phyloP scores from a whole-genome alignment of 345 rosid genomes.

The Citrus hindsii region DNA sequence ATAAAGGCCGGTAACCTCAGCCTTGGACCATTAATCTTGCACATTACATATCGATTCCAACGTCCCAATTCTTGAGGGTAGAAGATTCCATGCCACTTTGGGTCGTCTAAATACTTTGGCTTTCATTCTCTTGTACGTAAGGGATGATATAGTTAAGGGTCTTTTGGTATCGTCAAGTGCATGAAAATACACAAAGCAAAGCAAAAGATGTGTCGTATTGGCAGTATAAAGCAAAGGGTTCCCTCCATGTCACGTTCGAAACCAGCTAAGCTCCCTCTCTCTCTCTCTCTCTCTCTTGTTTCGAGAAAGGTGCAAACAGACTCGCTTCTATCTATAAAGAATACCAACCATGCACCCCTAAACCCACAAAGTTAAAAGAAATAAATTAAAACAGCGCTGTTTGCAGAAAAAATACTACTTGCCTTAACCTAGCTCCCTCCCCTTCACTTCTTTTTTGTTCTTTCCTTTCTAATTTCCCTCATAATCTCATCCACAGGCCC shows the following conservation, averaged over 20 bases:
- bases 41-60: neutral
- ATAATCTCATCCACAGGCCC: neutral
- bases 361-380: constrained; percentile 4
- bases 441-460: constrained; percentile 8
- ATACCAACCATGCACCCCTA: constrained; percentile 15
- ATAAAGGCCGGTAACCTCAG: neutral
- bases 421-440: constrained; percentile 15
- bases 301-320: constrained; percentile 52
- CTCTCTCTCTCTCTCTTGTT: constrained; percentile 21
- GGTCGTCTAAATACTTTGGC: constrained; percentile 9
- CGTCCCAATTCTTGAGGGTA: neutral
- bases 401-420: constrained; percentile 11
- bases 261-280: constrained; percentile 27
- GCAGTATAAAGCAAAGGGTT: constrained; percentile 47
- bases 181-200: constrained; percentile 47
- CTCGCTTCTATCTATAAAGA: constrained; percentile 51
- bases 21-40: neutral
- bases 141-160: constrained; percentile 4
- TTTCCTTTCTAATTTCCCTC: neutral
- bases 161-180: constrained; percentile 24
- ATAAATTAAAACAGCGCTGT: neutral
- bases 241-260: constrained; percentile 39
- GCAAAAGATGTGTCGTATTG: constrained; percentile 23
- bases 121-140: constrained; percentile 21
- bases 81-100: neutral